Conservation (phyloP, 192 early-diverging fungal species). For the Linnemannia schmuckeri region DNA sequence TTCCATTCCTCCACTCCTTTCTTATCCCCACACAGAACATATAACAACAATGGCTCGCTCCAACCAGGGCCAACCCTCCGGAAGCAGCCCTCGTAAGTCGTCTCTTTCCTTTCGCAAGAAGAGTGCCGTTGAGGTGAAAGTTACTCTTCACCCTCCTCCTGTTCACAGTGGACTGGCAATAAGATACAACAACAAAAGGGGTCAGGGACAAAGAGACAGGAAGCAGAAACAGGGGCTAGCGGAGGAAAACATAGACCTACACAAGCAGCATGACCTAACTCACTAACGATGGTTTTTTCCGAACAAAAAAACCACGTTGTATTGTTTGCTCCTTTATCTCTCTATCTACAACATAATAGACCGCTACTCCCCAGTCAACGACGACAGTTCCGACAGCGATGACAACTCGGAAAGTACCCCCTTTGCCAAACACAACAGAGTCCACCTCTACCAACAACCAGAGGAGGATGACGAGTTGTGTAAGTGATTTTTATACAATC, state of each 20-base stretch:
- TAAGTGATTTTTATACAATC: constrained; percentile 11
- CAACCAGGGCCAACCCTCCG: constrained; percentile 26
- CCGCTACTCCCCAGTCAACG: constrained; percentile 41
- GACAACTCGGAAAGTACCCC: constrained; percentile 43
- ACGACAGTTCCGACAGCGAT: constrained; percentile 43
- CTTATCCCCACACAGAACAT: not conserved
- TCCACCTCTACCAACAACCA: constrained; percentile 41
- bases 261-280: not conserved
- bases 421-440: constrained; percentile 49
- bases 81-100: constrained; percentile 40
- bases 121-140: not conserved
- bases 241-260: not conserved
- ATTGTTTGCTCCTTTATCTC: not conserved
- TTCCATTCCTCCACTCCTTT: not conserved
- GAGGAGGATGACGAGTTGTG: constrained; percentile 47
- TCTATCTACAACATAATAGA: not conserved
- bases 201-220: not conserved
- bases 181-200: not conserved
- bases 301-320: not conserved
- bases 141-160: not conserved
- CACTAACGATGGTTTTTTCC: constrained; percentile 10
- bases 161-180: not conserved
- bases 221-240: not conserved
- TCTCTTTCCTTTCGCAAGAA: no score
- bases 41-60: constrained; percentile 29